These are phyloP conservation scores for Trichosporon sp. DNA, from an alignment of 1,284 basidiomycete genomes.

Conservation along the genomic window DNA sequence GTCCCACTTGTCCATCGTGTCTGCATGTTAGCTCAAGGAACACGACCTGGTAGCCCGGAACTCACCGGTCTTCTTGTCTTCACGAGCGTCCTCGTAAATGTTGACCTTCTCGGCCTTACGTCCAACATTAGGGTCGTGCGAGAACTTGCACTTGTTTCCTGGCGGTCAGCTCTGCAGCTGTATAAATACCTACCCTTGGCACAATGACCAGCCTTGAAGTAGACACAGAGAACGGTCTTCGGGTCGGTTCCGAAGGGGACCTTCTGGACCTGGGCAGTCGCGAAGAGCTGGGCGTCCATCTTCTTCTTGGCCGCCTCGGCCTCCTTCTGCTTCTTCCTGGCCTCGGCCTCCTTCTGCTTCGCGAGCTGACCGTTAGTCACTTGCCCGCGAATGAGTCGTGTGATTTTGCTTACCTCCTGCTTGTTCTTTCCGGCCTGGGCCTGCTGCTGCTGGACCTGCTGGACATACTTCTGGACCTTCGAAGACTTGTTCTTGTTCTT, in stretches of 20 bases:
- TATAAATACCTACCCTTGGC: constrained; percentile 61
- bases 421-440: constrained; percentile 68
- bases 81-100: constrained; percentile 82
- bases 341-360: constrained; percentile 77
- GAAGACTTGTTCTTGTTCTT: constrained; percentile 96
- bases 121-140: constrained; percentile 81
- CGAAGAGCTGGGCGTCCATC: constrained; percentile 73
- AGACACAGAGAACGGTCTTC: constrained; percentile 77
- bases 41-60: constrained; percentile 34
- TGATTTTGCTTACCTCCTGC: constrained; percentile 51
- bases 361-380: constrained; percentile 52
- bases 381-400: not conserved
- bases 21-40: constrained; percentile 48
- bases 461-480: constrained; percentile 83
- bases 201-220: constrained; percentile 82
- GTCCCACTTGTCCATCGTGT: constrained; percentile 99
- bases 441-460: constrained; percentile 69
- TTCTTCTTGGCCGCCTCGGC: constrained; percentile 77
- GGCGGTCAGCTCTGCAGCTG: not conserved
- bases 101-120: constrained; percentile 96
- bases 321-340: constrained; percentile 68
- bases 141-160: constrained; percentile 87
- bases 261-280: constrained; percentile 66
- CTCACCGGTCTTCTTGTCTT: constrained; percentile 63
- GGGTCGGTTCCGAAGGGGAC: constrained; percentile 94